Conservation (phyloP, 1,284 basidiomycete species). For the Sporisorium sorghi region DNA sequence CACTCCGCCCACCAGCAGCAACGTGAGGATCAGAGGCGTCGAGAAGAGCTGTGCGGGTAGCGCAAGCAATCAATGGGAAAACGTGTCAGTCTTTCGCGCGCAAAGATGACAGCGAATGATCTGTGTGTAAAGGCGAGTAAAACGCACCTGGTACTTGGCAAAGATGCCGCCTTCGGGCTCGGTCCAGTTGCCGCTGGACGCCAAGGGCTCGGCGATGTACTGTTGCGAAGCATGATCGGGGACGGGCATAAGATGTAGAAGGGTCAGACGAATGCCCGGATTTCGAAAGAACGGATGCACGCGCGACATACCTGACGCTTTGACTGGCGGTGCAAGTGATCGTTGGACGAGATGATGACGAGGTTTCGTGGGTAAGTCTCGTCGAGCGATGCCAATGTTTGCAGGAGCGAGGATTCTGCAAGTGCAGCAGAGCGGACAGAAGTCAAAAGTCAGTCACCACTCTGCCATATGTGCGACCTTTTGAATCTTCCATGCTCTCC, state of each 20-base stretch:
- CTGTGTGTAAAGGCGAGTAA: not conserved
- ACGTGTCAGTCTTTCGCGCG: not conserved
- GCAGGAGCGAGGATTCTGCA: slow-evolving; percentile 20
- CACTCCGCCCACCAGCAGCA: slow-evolving; percentile 41
- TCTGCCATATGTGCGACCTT: not conserved
- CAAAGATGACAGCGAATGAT: not conserved
- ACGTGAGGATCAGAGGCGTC: slow-evolving; percentile 39
- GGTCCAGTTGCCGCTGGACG: slow-evolving; percentile 39
- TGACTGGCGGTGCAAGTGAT: slow-evolving; percentile 6
- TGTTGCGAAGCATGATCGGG: not conserved
- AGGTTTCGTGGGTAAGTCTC: slow-evolving; percentile 30
- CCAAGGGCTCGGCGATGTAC: slow-evolving; percentile 16
- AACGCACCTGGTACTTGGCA: slow-evolving; percentile 46
- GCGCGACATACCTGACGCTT: slow-evolving; percentile 41
- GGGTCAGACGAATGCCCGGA: too few relatives aligned
- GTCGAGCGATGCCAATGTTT: slow-evolving; percentile 24
- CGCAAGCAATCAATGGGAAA: too few relatives aligned
- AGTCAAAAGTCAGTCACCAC: not conserved
- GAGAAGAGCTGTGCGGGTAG: slow-evolving; percentile 48
- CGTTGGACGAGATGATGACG: slow-evolving; percentile 21
- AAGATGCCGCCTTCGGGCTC: slow-evolving; percentile 49
- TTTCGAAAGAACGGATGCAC: not conserved
- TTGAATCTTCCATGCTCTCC: not conserved
- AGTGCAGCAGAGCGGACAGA: not conserved
- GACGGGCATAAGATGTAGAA: not conserved